Conservation (phyloP, 768 basidiomycete species). For the Piloderma croceum region DNA sequence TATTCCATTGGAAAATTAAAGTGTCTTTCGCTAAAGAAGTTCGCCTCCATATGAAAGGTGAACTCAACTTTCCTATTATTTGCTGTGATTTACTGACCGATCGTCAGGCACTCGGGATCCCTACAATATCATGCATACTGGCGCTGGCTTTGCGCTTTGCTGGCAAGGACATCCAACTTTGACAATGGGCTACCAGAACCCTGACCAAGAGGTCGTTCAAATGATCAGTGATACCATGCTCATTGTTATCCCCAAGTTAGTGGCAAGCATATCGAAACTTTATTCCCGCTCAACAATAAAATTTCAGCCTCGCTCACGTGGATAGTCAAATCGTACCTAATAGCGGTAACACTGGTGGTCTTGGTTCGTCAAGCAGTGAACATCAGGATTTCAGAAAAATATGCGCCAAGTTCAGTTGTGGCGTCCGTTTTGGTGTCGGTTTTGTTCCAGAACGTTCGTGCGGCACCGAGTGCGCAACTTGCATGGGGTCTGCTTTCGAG, state of each 20-base stretch:
- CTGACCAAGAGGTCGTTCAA: constrained; percentile 75
- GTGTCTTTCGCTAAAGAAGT: constrained; percentile 66
- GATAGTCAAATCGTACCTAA: constrained; percentile 17
- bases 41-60: constrained; percentile 84
- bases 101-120: constrained; percentile 75
- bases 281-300: constrained; percentile 3
- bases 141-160: constrained; percentile 82
- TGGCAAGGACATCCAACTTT: constrained; percentile 76
- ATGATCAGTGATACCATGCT: constrained; percentile 74
- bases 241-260: constrained; percentile 83
- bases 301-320: constrained; percentile 16
- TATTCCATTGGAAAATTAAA: constrained; percentile 78
- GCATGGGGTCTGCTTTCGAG: constrained; percentile 58
- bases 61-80: constrained; percentile 5
- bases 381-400: constrained; percentile 49
- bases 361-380: constrained; percentile 15
- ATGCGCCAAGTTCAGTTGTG: constrained; percentile 78
- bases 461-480: constrained; percentile 56
- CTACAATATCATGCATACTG: constrained; percentile 57
- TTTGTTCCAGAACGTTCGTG: constrained; percentile 81
- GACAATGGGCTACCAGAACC: constrained; percentile 63
- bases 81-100: constrained; percentile 1
- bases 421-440: constrained; percentile 84
- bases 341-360: constrained; percentile 7
- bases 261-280: constrained; percentile 6